Conservation (phyloP, 1,284 basidiomycete species). For the Fomitopsis betulina region DNA sequence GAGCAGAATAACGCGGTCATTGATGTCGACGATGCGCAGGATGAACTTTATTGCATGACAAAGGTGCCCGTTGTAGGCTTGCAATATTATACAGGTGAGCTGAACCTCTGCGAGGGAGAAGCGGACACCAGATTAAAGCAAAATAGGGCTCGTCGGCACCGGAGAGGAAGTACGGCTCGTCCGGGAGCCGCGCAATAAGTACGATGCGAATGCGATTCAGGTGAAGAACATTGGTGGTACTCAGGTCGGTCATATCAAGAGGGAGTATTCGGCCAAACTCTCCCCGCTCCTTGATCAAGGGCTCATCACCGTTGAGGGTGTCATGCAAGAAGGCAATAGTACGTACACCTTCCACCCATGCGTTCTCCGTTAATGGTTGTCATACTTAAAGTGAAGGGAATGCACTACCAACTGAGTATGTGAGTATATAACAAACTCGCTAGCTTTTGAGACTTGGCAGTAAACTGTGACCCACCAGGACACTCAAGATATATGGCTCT, state of each 20-base stretch:
- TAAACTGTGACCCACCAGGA: conserved; percentile 33
- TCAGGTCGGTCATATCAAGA: conserved; percentile 80
- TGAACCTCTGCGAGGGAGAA: neutral
- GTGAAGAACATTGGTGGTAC: conserved; percentile 69
- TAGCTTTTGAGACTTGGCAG: neutral
- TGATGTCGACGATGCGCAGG: conserved; percentile 40
- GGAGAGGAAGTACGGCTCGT: conserved; percentile 76
- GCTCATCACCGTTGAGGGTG: conserved; percentile 68
- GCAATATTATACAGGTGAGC: conserved; percentile 71
- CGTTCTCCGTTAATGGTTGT: neutral
- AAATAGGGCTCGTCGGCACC: conserved; percentile 65
- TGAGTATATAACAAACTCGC: conserved; percentile 31
- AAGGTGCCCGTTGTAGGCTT: conserved; percentile 71
- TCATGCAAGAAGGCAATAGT: conserved; percentile 73
- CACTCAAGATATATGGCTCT: conserved; percentile 68
- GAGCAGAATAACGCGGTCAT: conserved; percentile 40
- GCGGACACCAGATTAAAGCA: neutral
- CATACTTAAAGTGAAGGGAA: conserved; percentile 35
- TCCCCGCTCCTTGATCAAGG: conserved; percentile 67
- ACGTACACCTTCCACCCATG: conserved; percentile 20
- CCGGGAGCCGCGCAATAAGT: conserved; percentile 64
- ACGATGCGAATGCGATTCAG: conserved; percentile 75
- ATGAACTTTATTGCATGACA: conserved; percentile 64
- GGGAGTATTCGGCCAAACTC: conserved; percentile 53
- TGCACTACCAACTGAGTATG: conserved; percentile 57